Conservation (phyloP, 305 asterid genomes). For the Plantago coronopus region DNA sequence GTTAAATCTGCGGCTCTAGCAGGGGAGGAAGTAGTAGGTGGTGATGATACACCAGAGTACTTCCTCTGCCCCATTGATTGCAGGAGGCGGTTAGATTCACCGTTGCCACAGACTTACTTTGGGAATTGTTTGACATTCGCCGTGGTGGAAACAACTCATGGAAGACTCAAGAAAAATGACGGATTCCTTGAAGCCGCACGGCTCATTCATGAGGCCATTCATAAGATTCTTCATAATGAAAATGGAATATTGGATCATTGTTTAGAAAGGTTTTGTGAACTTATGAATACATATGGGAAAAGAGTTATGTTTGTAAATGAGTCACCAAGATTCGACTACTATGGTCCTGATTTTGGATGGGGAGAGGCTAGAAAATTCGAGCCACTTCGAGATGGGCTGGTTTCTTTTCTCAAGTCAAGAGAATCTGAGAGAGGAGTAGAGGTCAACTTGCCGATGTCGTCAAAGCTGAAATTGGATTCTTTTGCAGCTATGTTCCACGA, state of each 20-base stretch:
- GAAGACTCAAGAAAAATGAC: slow-evolving; percentile 17
- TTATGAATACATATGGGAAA: no score
- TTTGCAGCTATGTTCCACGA: slow-evolving; percentile 14
- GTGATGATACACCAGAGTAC: slow-evolving; percentile 21
- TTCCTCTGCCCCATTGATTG: slow-evolving; percentile 11
- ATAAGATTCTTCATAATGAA: background rate
- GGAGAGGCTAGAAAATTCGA: slow-evolving; percentile 11
- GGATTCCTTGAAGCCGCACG: slow-evolving; percentile 23
- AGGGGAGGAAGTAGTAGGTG: slow-evolving; percentile 15
- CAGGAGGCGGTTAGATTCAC: slow-evolving; percentile 21
- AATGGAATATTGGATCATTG: slow-evolving; percentile 13
- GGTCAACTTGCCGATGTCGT: slow-evolving; percentile 10
- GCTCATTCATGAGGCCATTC: slow-evolving; percentile 15
- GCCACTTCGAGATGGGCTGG: background rate
- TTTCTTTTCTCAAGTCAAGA: background rate
- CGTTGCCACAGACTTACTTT: slow-evolving; percentile 25
- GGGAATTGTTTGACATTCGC: slow-evolving; percentile 34
- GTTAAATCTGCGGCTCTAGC: slow-evolving; percentile 25
- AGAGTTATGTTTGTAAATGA: background rate
- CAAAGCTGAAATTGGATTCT: slow-evolving; percentile 12
- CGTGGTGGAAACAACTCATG: slow-evolving; percentile 13
- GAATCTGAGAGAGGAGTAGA: slow-evolving; percentile 13
- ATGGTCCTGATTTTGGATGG: slow-evolving; percentile 22
- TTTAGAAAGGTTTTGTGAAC: no score
- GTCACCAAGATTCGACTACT: slow-evolving; percentile 14